phyloP scores from a whole-genome alignment of 306 rosid species.

The Begonia loranthoides region DNA sequence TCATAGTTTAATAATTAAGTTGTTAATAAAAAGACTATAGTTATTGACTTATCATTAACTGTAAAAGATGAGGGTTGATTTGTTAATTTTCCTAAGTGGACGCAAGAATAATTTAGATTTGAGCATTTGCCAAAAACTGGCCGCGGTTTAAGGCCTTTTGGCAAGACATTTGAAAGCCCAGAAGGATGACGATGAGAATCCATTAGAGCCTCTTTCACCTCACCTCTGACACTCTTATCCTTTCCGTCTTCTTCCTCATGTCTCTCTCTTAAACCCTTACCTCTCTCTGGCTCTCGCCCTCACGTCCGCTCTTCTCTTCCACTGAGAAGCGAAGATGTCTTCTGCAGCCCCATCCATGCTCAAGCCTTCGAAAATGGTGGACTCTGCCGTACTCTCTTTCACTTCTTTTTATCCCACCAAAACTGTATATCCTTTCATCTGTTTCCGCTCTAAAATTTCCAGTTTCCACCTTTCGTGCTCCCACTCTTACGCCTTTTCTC shows the following conservation, averaged over 20 bases:
- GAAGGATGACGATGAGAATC: too few relatives aligned
- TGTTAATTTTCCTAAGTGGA: too few relatives aligned
- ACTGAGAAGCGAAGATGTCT: constrained; percentile 21
- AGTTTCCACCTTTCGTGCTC: constrained; percentile 27
- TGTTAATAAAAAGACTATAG: too few relatives aligned
- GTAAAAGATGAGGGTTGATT: too few relatives aligned
- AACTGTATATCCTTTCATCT: constrained; percentile 23
- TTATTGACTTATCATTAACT: too few relatives aligned
- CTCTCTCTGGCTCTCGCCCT: constrained; percentile 3
- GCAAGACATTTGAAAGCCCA: too few relatives aligned
- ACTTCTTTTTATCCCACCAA: constrained; percentile 37
- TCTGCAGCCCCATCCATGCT: constrained; percentile 19
- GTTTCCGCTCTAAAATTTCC: constrained; percentile 28
- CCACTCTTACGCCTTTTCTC: constrained; percentile 21
- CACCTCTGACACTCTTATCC: constrained; percentile 29
- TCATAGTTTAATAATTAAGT: too few relatives aligned
- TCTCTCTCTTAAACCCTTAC: constrained; percentile 14
- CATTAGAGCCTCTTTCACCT: background rate
- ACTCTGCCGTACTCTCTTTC: constrained; percentile 37
- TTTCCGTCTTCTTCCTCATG: constrained; percentile 3
- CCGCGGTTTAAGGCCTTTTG: too few relatives aligned
- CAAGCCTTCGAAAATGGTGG: constrained; percentile 41
- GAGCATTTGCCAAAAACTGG: too few relatives aligned
- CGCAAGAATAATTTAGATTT: too few relatives aligned
- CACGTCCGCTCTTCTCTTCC: background rate